Percentiles rank a stretch among this genome's conserved stretches.
phyloP scores from a whole-genome alignment of 345 rosid species.

The Mangifera indica region DNA sequence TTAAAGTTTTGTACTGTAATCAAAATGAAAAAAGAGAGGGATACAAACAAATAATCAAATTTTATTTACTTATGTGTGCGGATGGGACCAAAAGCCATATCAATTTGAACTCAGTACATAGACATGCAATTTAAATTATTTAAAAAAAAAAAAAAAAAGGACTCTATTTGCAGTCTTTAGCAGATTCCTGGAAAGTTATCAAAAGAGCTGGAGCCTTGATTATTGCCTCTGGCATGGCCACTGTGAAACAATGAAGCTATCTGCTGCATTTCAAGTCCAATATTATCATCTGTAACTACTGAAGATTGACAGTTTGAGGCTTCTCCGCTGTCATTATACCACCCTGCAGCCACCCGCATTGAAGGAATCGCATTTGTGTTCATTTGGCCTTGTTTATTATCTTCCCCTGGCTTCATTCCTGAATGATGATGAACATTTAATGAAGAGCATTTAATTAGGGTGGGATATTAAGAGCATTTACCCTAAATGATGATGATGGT shows the following conservation, averaged over 20 bases:
- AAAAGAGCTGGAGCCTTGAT: conserved; percentile 42
- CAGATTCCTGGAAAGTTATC: conserved; percentile 49
- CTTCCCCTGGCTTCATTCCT: conserved; percentile 43
- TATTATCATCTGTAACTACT: conserved; percentile 47
- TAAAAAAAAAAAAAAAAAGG: no score
- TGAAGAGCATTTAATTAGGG: no score
- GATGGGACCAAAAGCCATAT: background rate
- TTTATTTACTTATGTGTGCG: background rate
- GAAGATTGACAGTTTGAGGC: conserved; percentile 60
- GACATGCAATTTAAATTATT: background rate
- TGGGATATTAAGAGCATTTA: no score
- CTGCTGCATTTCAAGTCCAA: conserved; percentile 61
- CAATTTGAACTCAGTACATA: background rate
- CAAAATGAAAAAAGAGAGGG: no score
- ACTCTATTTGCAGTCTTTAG: conserved; percentile 11
- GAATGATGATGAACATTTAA: background rate
- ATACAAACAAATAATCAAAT: background rate
- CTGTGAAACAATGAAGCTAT: conserved; percentile 46
- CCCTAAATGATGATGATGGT: background rate
- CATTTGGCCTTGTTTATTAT: conserved; percentile 35
- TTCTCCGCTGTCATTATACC: conserved; percentile 50
- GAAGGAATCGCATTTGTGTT: conserved; percentile 29
- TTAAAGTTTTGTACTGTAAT: no score
- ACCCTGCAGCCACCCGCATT: conserved; percentile 36
- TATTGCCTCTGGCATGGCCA: conserved; percentile 21